Evolutionary conservation across 306 rosid species (phyloP), one percentile per base, ranked within the genome.

Genomic region (Pterocarpus macrocarpus): DNA sequence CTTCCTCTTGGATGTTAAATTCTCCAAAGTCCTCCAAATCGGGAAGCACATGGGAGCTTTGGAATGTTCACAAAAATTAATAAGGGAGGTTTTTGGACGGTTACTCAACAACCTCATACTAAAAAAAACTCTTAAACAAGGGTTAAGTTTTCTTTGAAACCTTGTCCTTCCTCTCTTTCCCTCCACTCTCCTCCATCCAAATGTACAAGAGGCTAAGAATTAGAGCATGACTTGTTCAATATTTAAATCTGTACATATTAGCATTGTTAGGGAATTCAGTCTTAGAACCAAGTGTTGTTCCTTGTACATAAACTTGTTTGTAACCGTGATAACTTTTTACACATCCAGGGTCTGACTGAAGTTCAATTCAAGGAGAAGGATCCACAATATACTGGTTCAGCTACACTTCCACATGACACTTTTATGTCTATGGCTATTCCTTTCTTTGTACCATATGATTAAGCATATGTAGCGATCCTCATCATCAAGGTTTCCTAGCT

Each of bases 341-440:
- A 72, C 5, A 85, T 92, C 71, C 96, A 94, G 98, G 97, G 98
- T 16, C 80, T 92, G 83, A 94, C 98, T 1, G 98, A 91, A 90
- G 38, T 94, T 94, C 50, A 94, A 92, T 94, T 94, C 50, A 94
- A 92, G 85, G 94, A 88, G 90, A 94, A 91, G 86, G 98, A 92
- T 88, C 65, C 30, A 7, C 85, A 78, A 44, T 85, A 73, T 66
- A 67, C 88, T 0, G 98, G 98, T 68, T 82, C 93, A 0, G 98
- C 98, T 33, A 88, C 90, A 7, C 80, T 92, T 36, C 44, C 84
- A 30, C 90, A 94, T 43, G 90, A 94, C 5, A 56, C 74, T 7
- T 94, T 94, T 78, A 91, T 94, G 98, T 80, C 93, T 1, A 85
- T 82, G 85, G 90, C 91, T 77, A 81, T 92, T 78, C 98, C 98